Percentiles rank a stretch among this genome's conserved stretches.
These are phyloP conservation scores for Thraustochytrium striatum DNA, from an alignment of 352 stramenopile species.

Conservation along the genomic window DNA sequence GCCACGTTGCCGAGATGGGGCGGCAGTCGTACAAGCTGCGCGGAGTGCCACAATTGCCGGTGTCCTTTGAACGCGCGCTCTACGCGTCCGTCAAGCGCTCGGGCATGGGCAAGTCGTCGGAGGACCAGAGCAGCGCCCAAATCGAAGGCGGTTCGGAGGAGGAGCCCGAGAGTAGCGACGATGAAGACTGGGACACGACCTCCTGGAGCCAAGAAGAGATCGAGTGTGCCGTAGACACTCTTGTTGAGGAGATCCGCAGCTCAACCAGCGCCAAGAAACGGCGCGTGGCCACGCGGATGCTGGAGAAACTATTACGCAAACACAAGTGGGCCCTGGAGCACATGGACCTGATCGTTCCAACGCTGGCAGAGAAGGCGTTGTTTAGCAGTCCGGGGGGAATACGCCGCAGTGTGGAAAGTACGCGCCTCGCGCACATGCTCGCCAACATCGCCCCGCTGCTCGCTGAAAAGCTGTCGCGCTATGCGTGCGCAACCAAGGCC, in stretches of 20 bases:
- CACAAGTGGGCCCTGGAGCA: constrained; percentile 18
- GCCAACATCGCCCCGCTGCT: not conserved
- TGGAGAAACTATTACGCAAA: not conserved
- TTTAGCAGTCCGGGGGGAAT: not conserved
- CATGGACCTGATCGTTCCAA: constrained; percentile 18
- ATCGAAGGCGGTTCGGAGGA: too few species aligned
- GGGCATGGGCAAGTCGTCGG: too few species aligned
- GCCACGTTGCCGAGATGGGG: not conserved
- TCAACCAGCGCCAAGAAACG: not conserved
- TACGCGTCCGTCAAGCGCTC: too few species aligned
- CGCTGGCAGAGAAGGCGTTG: constrained; percentile 20
- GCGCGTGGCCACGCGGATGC: constrained; percentile 2
- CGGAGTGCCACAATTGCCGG: too few species aligned
- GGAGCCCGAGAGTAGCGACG: not conserved
- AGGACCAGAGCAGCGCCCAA: too few species aligned
- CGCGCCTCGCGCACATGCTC: constrained; percentile 10
- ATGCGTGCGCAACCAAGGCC: constrained; percentile 17
- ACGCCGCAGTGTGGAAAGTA: not conserved
- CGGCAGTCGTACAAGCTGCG: not conserved
- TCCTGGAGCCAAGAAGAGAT: constrained; percentile 15
- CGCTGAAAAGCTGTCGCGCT: constrained; percentile 29
- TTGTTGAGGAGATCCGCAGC: constrained; percentile 1
- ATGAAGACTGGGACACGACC: constrained; percentile 35
- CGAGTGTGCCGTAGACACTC: constrained; percentile 20
- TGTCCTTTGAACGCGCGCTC: too few species aligned